phyloP scores from a whole-genome alignment of 2,329 filamentous ascomycete species.

The Apiospora malaysiana region DNA sequence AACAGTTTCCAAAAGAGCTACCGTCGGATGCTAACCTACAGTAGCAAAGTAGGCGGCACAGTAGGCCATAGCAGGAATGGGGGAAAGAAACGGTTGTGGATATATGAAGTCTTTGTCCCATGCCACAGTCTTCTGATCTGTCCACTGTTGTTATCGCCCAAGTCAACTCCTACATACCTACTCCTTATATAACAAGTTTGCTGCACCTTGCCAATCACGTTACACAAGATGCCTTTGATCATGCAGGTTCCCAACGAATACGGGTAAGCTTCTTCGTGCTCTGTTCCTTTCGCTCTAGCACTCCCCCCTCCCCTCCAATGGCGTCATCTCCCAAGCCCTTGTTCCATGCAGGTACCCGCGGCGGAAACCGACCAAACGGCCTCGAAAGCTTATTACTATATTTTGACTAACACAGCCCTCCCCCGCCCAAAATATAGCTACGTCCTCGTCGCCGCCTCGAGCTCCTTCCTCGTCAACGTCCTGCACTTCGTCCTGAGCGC shows the following conservation, averaged over 20 bases:
- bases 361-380: slow-evolving; percentile 1
- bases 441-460: slow-evolving; percentile 63
- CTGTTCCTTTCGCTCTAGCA: background rate
- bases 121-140: background rate
- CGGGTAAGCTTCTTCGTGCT: slow-evolving; percentile 46
- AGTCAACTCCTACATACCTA: background rate
- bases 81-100: background rate
- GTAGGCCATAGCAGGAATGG: background rate
- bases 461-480: slow-evolving; percentile 63
- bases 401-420: too few species aligned
- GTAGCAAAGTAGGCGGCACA: too few species aligned
- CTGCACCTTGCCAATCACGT: background rate
- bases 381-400: background rate
- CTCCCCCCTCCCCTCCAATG: too few species aligned
- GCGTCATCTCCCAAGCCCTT: slow-evolving; percentile 10
- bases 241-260: slow-evolving; percentile 56
- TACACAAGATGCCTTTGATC: slow-evolving; percentile 47
- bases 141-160: background rate
- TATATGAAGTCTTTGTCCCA: background rate
- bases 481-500: slow-evolving; percentile 56
- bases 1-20: background rate
- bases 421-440: slow-evolving; percentile 52
- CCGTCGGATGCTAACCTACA: background rate
- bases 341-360: slow-evolving; percentile 20
- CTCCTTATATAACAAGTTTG: background rate